phyloP scores from a whole-genome alignment of 2,329 filamentous ascomycete genomes.

The Chaetomium sp. region DNA sequence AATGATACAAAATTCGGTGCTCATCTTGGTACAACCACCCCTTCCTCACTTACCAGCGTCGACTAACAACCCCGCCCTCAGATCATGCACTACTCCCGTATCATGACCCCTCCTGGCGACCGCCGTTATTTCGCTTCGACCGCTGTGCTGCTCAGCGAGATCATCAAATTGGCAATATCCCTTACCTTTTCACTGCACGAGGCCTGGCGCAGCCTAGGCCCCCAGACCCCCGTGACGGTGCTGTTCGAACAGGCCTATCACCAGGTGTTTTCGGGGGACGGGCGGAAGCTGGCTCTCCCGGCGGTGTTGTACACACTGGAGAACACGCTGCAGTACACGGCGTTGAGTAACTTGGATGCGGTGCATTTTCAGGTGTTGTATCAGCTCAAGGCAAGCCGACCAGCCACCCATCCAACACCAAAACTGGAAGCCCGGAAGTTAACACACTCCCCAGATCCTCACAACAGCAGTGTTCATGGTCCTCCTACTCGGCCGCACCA shows the following conservation, averaged over 20 bases:
- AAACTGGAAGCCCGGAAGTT: neutral
- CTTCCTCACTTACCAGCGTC: neutral
- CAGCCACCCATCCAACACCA: neutral
- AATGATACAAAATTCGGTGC: constrained; percentile 71
- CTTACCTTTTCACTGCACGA: constrained; percentile 85
- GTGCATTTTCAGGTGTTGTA: constrained; percentile 91
- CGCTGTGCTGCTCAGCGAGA: constrained; percentile 86
- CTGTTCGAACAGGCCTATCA: constrained; percentile 74
- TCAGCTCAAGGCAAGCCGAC: constrained; percentile 67
- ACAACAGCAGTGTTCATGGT: constrained; percentile 85
- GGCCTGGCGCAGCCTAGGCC: constrained; percentile 67
- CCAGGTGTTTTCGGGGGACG: constrained; percentile 79
- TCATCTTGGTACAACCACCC: constrained; percentile 55
- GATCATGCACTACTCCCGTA: constrained; percentile 90
- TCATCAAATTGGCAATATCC: constrained; percentile 82
- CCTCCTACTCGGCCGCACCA: constrained; percentile 61
- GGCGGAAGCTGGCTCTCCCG: constrained; percentile 90
- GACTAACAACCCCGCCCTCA: constrained; percentile 30
- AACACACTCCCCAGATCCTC: constrained; percentile 54
- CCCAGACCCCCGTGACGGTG: constrained; percentile 72
- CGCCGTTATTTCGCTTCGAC: constrained; percentile 92
- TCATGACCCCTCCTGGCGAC: constrained; percentile 79
- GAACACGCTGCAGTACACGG: constrained; percentile 89
- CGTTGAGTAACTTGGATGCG: constrained; percentile 82
- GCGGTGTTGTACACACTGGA: constrained; percentile 84